Percentiles rank a stretch among this genome's conserved stretches.
Evolutionary conservation across 1,139 yeast species (phyloP).

Genomic region (Suhomyces anneliseae): DNA sequence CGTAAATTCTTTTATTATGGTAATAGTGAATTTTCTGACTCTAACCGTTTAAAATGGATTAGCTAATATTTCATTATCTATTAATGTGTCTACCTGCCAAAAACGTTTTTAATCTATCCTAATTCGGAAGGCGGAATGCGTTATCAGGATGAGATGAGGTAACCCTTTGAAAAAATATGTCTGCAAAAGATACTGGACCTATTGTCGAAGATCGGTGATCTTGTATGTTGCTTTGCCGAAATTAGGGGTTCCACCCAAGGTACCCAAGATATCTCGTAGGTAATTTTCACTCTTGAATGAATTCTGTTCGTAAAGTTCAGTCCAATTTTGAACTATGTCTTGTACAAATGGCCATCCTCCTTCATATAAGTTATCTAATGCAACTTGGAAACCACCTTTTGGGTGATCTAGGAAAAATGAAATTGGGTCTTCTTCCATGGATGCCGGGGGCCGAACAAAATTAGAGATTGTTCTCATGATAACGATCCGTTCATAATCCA

Average conservation of each 20-base stretch:
- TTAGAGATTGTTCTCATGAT: slow-evolving; percentile 62
- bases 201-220: neutral
- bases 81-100: neutral
- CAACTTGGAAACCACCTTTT: slow-evolving; percentile 52
- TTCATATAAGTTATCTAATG: slow-evolving; percentile 49
- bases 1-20: no score
- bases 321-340: slow-evolving; percentile 55
- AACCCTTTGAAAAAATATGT: no score
- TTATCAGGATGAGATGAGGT: no score
- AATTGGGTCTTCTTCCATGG: slow-evolving; percentile 38
- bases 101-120: neutral
- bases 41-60: neutral
- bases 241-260: slow-evolving; percentile 33
- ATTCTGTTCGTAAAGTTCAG: slow-evolving; percentile 39
- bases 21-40: neutral
- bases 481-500: slow-evolving; percentile 55
- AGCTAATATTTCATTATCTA: no score
- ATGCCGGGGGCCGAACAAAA: slow-evolving; percentile 55
- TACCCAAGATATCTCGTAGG: slow-evolving; percentile 57
- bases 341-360: slow-evolving; percentile 55
- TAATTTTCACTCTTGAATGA: slow-evolving; percentile 33
- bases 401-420: slow-evolving; percentile 48
- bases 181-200: no score
- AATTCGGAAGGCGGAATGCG: neutral
- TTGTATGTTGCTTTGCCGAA: slow-evolving; percentile 5